Percentiles rank a stretch among this genome's conserved stretches.
Conservation (phyloP, 2,329 filamentous ascomycete genomes). For the Talaromyces sp. region DNA sequence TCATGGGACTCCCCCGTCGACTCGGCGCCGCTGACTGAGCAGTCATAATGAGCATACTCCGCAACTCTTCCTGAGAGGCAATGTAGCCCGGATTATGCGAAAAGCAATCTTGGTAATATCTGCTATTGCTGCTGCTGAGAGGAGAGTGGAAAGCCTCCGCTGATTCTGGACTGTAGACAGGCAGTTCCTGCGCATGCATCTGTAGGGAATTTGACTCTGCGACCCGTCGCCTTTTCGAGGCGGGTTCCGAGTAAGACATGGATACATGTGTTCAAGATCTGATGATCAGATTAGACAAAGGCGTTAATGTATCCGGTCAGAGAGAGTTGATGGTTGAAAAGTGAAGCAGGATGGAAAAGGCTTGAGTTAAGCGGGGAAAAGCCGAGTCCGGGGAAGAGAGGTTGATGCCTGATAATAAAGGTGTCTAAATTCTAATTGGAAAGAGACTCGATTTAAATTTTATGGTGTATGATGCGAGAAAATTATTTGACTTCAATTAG, state of each 20-base stretch:
- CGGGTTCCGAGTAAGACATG: not conserved
- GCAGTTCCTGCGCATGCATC: not conserved
- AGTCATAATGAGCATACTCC: constrained; percentile 46
- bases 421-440: not conserved
- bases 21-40: constrained; percentile 48
- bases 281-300: not conserved
- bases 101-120: constrained; percentile 27
- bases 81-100: constrained; percentile 45
- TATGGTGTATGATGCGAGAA: not conserved
- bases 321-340: not conserved
- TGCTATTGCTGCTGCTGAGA: not conserved
- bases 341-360: not conserved
- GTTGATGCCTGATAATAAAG: not conserved
- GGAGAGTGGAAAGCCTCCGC: not conserved
- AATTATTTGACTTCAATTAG: not conserved
- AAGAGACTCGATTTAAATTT: not conserved
- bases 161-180: not conserved
- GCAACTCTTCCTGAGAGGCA: constrained; percentile 48
- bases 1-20: constrained; percentile 37
- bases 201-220: not conserved
- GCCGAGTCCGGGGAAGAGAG: not conserved
- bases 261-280: not conserved
- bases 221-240: not conserved
- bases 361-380: not conserved
- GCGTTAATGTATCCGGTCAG: not conserved